Evolutionary conservation across 164 flowering plant species (phyloP), one percentile per base, ranked within the genome.

Genomic region (Stephania yunnanensis): DNA sequence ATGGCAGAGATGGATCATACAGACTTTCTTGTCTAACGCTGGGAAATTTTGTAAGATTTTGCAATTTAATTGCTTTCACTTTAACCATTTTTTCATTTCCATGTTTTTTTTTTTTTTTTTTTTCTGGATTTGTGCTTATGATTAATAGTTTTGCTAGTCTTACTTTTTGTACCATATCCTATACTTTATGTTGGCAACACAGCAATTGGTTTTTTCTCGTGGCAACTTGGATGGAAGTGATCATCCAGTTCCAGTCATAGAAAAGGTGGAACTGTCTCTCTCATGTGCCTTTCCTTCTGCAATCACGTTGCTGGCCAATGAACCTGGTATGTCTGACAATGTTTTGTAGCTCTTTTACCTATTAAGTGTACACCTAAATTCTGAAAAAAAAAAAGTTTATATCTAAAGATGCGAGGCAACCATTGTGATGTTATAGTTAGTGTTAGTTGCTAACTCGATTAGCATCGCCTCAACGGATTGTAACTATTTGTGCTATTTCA

Each of bases 171-270:
- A 66, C 19, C 65, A 3, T 48, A 12, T 36, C 42, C 42, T 8
- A 53, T 13, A 53, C 61, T 53, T 53, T 53, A 53, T 53, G 65
- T 76, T 81, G 7, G 68, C 70, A 63, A 74, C 68, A 67, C 87
- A 92, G 97, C 86, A 82, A 80, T 78, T 95, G 76, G 75, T 84
- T 68, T 95, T 95, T 80, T 87, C 85, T 75, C 93, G 99, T 71
- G 98, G 98, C 61, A 95, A 93, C 83, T 77, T 92, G 84, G 87
- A 87, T 77, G 97, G 96, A 15, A 89, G 83, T 50, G 89, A 84
- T 74, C 99, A 95, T 85, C 90, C 87, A 74, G 70, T 87, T 67
- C 96, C 99, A 75, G 87, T 86, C 50, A 71, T 93, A 68, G 90
- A 86, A 79, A 88, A 86, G 80, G 86, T 77, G 78, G 83, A 79